Conservation (phyloP, 768 basidiomycete species). For the Trametopsis cervina region DNA sequence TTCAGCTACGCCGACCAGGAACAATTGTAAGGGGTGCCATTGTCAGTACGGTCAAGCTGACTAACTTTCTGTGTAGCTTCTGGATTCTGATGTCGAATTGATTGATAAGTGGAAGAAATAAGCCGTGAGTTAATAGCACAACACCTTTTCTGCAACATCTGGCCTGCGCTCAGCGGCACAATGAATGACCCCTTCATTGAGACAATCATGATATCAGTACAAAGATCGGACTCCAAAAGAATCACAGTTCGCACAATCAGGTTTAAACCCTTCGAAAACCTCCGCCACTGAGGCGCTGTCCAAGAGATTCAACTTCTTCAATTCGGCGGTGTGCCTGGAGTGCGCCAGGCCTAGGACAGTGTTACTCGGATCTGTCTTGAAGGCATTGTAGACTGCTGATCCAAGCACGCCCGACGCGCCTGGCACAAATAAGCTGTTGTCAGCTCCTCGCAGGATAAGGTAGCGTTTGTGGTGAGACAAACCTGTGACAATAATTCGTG, state of each 20-base stretch:
- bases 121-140: constrained; percentile 13
- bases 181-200: constrained; percentile 71
- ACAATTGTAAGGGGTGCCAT: background rate
- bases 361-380: constrained; percentile 32
- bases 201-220: background rate
- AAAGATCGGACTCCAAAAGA: background rate
- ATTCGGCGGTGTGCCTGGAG: constrained; percentile 51
- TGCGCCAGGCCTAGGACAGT: constrained; percentile 67
- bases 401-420: constrained; percentile 93
- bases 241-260: constrained; percentile 51
- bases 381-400: constrained; percentile 64
- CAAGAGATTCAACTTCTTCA: constrained; percentile 61
- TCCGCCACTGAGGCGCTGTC: constrained; percentile 45
- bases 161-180: constrained; percentile 93
- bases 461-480: too few relatives aligned
- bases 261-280: constrained; percentile 51
- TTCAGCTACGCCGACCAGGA: constrained; percentile 55
- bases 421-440: constrained; percentile 23
- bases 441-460: background rate
- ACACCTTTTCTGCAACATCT: constrained; percentile 85
- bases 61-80: constrained; percentile 56
- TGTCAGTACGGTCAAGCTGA: background rate
- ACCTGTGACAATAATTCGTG: constrained; percentile 5
- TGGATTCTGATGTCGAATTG: constrained; percentile 44
- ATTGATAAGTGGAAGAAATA: constrained; percentile 1